Evolutionary conservation across 2,329 filamentous ascomycete species (phyloP).

Genomic region (Aspergillus fischeri): DNA sequence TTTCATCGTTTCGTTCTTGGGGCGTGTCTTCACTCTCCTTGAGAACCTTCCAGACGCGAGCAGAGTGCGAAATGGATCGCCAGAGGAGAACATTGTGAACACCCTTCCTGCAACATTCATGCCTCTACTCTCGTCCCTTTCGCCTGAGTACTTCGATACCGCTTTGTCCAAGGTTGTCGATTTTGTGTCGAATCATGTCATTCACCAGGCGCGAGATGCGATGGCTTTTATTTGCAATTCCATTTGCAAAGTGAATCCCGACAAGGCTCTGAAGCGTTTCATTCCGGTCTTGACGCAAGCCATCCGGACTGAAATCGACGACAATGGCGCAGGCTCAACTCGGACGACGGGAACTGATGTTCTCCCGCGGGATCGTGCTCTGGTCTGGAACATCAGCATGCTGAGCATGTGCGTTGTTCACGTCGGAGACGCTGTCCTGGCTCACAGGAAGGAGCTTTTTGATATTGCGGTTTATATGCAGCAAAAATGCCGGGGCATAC

Average conservation of each 20-base stretch:
- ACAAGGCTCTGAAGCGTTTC: slow-evolving; percentile 86
- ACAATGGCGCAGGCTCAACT: slow-evolving; percentile 92
- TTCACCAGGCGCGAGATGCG: slow-evolving; percentile 92
- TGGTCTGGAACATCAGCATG: slow-evolving; percentile 97
- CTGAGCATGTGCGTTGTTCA: slow-evolving; percentile 98
- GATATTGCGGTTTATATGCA: slow-evolving; percentile 96
- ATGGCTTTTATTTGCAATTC: slow-evolving; percentile 99
- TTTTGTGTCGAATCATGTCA: slow-evolving; percentile 90
- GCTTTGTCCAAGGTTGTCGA: slow-evolving; percentile 86
- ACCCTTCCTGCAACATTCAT: slow-evolving; percentile 87
- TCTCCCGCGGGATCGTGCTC: slow-evolving; percentile 80
- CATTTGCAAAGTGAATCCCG: slow-evolving; percentile 89
- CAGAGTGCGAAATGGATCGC: slow-evolving; percentile 80
- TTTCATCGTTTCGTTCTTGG: slow-evolving; percentile 84
- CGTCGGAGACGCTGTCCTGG: slow-evolving; percentile 82
- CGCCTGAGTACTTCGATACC: slow-evolving; percentile 88
- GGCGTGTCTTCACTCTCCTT: slow-evolving; percentile 89
- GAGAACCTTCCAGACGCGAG: slow-evolving; percentile 93
- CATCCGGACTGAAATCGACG: slow-evolving; percentile 94
- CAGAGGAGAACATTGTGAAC: slow-evolving; percentile 96
- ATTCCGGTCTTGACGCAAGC: slow-evolving; percentile 85
- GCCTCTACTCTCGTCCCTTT: slow-evolving; percentile 83
- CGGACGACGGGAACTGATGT: slow-evolving; percentile 91
- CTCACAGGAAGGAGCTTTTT: slow-evolving; percentile 83
- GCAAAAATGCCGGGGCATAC: slow-evolving; percentile 85